A percentile compares a stretch with the other conserved stretches of the same genome.
phyloP scores from a whole-genome alignment of 2,329 filamentous ascomycete species.

The Arthrobotrys entomopaga region DNA sequence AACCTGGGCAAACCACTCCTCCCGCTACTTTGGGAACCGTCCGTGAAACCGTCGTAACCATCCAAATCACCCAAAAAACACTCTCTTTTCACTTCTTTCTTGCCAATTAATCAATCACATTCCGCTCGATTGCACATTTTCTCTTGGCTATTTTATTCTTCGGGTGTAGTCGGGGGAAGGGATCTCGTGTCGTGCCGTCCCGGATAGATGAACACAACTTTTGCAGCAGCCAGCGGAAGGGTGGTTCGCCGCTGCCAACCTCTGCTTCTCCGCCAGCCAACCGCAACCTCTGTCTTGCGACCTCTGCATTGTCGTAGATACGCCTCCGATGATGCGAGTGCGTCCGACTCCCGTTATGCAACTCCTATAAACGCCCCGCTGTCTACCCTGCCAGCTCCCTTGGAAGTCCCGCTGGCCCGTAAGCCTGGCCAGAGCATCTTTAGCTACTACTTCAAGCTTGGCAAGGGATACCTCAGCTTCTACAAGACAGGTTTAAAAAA shows the following conservation, averaged over 20 bases:
- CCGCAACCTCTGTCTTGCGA: neutral
- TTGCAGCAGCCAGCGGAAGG: constrained; percentile 32
- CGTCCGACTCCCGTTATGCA: constrained; percentile 24
- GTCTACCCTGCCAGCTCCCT: constrained; percentile 76
- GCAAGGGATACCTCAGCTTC: constrained; percentile 81
- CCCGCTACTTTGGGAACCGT: constrained; percentile 18
- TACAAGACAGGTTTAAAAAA: constrained; percentile 86
- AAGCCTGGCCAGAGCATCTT: constrained; percentile 64
- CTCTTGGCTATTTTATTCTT: neutral
- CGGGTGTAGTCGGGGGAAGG: too few species aligned
- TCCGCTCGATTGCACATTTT: neutral
- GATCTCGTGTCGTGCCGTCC: too few species aligned
- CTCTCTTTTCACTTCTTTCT: too few species aligned
- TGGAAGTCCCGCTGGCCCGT: constrained; percentile 71
- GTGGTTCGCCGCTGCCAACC: constrained; percentile 20
- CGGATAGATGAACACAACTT: constrained; percentile 35
- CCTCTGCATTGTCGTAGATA: constrained; percentile 23
- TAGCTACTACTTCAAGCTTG: constrained; percentile 70
- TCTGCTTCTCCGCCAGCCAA: constrained; percentile 16
- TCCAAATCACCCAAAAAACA: neutral
- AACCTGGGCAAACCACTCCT: constrained; percentile 6
- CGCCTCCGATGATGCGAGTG: constrained; percentile 26
- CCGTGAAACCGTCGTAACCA: constrained; percentile 23
- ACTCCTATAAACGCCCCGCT: constrained; percentile 73
- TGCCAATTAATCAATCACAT: too few species aligned